phyloP scores from a whole-genome alignment of 2,329 filamentous ascomycete genomes.

The Sphaerulina vaccinii region DNA sequence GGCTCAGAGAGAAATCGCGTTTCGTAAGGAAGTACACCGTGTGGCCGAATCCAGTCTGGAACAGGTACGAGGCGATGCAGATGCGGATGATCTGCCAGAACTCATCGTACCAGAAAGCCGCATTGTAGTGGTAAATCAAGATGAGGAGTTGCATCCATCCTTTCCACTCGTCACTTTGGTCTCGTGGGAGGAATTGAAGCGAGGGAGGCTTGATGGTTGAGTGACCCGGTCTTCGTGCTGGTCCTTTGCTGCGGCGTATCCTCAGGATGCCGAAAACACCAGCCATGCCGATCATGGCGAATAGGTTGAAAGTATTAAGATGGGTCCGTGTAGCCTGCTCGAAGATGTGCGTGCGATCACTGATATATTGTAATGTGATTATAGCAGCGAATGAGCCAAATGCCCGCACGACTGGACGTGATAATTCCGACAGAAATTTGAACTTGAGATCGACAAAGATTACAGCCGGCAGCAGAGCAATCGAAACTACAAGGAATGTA shows the following conservation, averaged over 20 bases:
- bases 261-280: constrained; percentile 34
- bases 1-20: constrained; percentile 56
- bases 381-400: constrained; percentile 12
- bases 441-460: constrained; percentile 5
- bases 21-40: constrained; percentile 58
- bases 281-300: constrained; percentile 25
- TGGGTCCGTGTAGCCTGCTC: constrained; percentile 50
- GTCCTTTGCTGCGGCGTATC: constrained; percentile 15
- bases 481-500: constrained; percentile 34
- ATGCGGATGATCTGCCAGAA: constrained; percentile 57
- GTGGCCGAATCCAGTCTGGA: constrained; percentile 62
- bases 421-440: constrained; percentile 3
- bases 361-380: constrained; percentile 43
- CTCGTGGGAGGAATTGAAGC: constrained; percentile 48
- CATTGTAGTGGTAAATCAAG: constrained; percentile 59
- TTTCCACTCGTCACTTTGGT: constrained; percentile 65
- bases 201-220: constrained; percentile 30
- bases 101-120: constrained; percentile 50
- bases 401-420: constrained; percentile 7
- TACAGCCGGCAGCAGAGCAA: constrained; percentile 35
- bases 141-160: constrained; percentile 62
- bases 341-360: constrained; percentile 57
- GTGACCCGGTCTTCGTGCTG: constrained; percentile 1
- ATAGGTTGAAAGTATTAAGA: constrained; percentile 36
- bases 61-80: constrained; percentile 58